phyloP scores from a whole-genome alignment of 2,329 filamentous ascomycete genomes.

The Gaeumannomyces tritici region DNA sequence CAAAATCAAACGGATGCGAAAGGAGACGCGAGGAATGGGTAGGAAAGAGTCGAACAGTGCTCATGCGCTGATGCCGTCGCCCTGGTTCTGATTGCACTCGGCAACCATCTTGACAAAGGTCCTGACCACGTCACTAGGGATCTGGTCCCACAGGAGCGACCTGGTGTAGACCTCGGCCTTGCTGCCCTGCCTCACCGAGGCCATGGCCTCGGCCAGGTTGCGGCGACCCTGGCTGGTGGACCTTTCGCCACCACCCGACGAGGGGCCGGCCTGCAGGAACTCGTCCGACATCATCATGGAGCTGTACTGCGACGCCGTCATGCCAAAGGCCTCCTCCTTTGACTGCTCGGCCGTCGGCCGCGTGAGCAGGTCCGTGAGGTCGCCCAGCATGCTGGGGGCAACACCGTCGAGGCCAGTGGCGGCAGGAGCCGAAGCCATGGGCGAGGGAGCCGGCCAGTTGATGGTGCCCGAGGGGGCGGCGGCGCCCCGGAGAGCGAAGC shows the following conservation, averaged over 20 bases:
- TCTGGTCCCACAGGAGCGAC: constrained; percentile 88
- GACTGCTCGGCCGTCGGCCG: constrained; percentile 76
- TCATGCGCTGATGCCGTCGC: constrained; percentile 21
- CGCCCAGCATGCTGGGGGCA: constrained; percentile 52
- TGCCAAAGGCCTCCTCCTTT: constrained; percentile 77
- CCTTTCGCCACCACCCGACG: constrained; percentile 31
- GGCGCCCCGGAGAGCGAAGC: constrained; percentile 28
- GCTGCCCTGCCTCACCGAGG: constrained; percentile 62
- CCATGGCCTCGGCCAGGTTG: constrained; percentile 72
- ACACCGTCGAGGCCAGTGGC: constrained; percentile 35
- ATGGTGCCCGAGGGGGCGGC: constrained; percentile 40
- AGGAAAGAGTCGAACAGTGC: background rate
- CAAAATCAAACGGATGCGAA: background rate
- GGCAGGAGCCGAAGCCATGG: constrained; percentile 22
- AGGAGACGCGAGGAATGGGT: background rate
- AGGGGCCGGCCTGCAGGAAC: constrained; percentile 48
- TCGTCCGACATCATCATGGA: constrained; percentile 70
- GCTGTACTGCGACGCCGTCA: constrained; percentile 83
- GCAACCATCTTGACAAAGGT: constrained; percentile 89
- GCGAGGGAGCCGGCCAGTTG: constrained; percentile 33
- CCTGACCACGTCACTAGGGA: constrained; percentile 81
- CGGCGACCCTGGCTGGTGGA: constrained; percentile 55
- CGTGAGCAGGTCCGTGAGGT: constrained; percentile 59
- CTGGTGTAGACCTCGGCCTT: constrained; percentile 89
- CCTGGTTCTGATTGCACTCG: constrained; percentile 47